Conservation (phyloP, 805 yeast genomes). For the Isabelozyma gotoi region DNA sequence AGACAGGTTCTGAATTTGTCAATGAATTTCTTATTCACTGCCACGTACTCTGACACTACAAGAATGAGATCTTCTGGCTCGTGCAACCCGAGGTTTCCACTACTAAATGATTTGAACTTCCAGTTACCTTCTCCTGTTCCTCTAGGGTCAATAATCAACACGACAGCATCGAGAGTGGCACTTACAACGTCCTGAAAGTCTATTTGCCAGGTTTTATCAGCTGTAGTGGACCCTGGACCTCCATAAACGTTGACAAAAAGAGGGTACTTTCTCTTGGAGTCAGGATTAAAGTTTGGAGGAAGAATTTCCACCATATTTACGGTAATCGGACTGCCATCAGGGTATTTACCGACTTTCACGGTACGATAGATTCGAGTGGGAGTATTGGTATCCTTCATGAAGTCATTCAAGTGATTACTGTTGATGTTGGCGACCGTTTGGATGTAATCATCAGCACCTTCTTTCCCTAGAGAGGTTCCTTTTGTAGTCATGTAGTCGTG, state of each 20-base stretch:
- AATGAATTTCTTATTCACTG: slow-evolving; percentile 41
- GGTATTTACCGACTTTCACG: slow-evolving; percentile 26
- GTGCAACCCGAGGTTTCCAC: slow-evolving; percentile 63
- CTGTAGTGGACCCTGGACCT: slow-evolving; percentile 76
- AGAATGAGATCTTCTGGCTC: slow-evolving; percentile 69
- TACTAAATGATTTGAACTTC: slow-evolving; percentile 59
- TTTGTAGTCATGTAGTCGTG: slow-evolving; percentile 14
- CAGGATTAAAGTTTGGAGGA: slow-evolving; percentile 55
- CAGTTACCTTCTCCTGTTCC: slow-evolving; percentile 84
- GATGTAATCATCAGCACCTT: slow-evolving; percentile 12
- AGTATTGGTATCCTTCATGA: slow-evolving; percentile 37
- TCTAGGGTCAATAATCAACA: slow-evolving; percentile 72
- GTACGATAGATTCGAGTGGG: slow-evolving; percentile 50
- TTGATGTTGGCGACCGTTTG: slow-evolving; percentile 13
- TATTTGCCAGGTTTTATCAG: slow-evolving; percentile 44
- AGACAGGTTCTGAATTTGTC: slow-evolving; percentile 70
- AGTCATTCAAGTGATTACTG: slow-evolving; percentile 11
- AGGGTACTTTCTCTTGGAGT: slow-evolving; percentile 48
- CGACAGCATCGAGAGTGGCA: slow-evolving; percentile 57
- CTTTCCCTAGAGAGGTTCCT: not conserved
- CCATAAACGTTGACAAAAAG: slow-evolving; percentile 70
- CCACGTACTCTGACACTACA: slow-evolving; percentile 51
- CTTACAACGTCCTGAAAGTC: slow-evolving; percentile 62
- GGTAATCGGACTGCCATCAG: slow-evolving; percentile 25
- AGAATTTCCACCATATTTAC: slow-evolving; percentile 60